These are phyloP conservation scores for Serpula lacrymans DNA, from an alignment of 768 basidiomycete species.

Conservation along the genomic window DNA sequence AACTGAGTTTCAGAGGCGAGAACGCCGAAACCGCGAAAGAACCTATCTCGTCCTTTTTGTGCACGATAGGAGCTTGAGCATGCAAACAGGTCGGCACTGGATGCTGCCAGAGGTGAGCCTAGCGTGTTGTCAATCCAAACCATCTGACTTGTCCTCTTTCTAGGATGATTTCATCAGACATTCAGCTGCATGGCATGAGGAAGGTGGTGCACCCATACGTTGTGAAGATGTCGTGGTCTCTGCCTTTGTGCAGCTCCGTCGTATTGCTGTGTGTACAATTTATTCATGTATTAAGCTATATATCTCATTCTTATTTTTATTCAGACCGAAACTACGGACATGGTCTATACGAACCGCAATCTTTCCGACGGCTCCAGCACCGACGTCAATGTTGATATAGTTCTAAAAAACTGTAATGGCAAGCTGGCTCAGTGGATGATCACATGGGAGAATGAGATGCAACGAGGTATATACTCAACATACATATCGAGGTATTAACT, in stretches of 20 bases:
- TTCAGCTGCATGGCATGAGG: conserved; percentile 68
- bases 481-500: too few relatives aligned
- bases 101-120: conserved; percentile 70
- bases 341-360: conserved; percentile 56
- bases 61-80: conserved; percentile 82
- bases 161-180: conserved; percentile 72
- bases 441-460: conserved; percentile 72
- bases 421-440: conserved; percentile 72
- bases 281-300: neutral
- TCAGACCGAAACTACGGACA: conserved; percentile 78
- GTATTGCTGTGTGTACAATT: conserved; percentile 61
- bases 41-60: conserved; percentile 85
- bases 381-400: conserved; percentile 72
- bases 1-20: conserved; percentile 60
- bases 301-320: conserved; percentile 6
- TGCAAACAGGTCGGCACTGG: conserved; percentile 83
- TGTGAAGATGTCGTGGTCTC: conserved; percentile 81
- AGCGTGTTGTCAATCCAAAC: neutral
- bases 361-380: conserved; percentile 40
- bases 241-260: conserved; percentile 73
- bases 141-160: conserved; percentile 8
- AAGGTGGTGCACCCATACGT: conserved; percentile 46
- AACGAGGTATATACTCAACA: conserved; percentile 55
- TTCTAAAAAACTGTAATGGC: conserved; percentile 67
- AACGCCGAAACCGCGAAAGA: conserved; percentile 81